phyloP scores from a whole-genome alignment of 2,329 filamentous ascomycete species.

The Fusarium penzigii region DNA sequence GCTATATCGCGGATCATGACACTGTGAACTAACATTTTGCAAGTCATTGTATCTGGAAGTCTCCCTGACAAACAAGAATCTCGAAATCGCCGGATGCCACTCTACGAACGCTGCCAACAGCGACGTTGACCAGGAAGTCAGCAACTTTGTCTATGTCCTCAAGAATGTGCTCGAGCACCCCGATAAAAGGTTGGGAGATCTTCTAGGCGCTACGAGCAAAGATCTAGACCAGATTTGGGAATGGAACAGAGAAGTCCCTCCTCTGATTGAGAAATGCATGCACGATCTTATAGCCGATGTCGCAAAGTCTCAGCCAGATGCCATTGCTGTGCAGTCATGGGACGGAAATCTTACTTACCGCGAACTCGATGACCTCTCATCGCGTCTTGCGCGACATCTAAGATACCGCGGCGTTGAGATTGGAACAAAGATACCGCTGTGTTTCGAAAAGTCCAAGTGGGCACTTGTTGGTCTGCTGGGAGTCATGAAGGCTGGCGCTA shows the following conservation, averaged over 20 bases:
- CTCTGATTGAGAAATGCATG: slow-evolving; percentile 44
- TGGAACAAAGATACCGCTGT: slow-evolving; percentile 49
- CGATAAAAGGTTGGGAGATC: slow-evolving; percentile 8
- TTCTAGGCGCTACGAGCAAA: slow-evolving; percentile 22
- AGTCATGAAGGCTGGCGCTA: slow-evolving; percentile 50
- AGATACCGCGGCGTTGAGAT: slow-evolving; percentile 36
- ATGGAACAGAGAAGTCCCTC: slow-evolving; percentile 47
- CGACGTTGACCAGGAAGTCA: slow-evolving; percentile 13
- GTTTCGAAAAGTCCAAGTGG: slow-evolving; percentile 52
- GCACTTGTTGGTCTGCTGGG: slow-evolving; percentile 46
- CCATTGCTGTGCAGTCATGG: slow-evolving; percentile 50
- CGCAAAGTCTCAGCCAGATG: slow-evolving; percentile 38
- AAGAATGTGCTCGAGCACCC: slow-evolving; percentile 13
- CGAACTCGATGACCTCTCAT: slow-evolving; percentile 45
- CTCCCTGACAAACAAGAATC: slow-evolving; percentile 12
- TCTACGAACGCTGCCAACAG: slow-evolving; percentile 6
- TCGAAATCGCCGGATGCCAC: slow-evolving; percentile 11
- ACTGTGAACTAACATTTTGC: slow-evolving; percentile 2
- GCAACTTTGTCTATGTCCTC: slow-evolving; percentile 18
- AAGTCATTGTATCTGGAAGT: slow-evolving; percentile 15
- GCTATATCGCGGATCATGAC: neutral
- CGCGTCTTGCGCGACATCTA: slow-evolving; percentile 42
- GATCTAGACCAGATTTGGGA: slow-evolving; percentile 48
- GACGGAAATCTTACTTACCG: slow-evolving; percentile 50
- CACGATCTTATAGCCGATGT: slow-evolving; percentile 48